These are phyloP conservation scores for Aspergillus coremiiformis DNA, from an alignment of 495 filamentous ascomycete genomes.

Conservation along the genomic window DNA sequence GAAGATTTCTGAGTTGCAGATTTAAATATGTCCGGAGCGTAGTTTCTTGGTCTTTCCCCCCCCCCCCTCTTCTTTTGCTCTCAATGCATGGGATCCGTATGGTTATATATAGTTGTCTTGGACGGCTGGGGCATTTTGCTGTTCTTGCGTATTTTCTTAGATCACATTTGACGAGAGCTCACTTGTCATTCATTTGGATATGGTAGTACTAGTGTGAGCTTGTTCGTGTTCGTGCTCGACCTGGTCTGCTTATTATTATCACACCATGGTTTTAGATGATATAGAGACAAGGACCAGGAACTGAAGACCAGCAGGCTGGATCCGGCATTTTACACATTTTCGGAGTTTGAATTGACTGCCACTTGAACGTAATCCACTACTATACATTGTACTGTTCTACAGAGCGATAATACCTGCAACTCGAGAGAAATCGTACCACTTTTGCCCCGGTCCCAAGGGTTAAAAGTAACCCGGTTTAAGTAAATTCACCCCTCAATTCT, in stretches of 20 bases:
- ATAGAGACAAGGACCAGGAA: background rate
- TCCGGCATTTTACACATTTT: background rate
- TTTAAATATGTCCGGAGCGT: background rate
- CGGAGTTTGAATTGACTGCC: background rate
- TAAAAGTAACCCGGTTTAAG: conserved; percentile 1
- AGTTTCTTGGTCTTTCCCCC: background rate
- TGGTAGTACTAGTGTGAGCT: background rate
- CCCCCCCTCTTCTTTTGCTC: background rate
- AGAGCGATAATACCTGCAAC: no score
- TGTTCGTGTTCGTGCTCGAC: background rate
- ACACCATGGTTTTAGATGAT: background rate
- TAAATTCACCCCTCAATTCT: conserved; percentile 39
- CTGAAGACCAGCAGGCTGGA: background rate
- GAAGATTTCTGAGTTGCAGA: conserved; percentile 4
- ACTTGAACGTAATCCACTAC: no score
- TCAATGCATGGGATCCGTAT: background rate
- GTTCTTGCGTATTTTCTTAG: background rate
- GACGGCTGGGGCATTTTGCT: background rate
- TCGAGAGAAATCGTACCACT: no score
- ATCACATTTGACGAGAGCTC: background rate
- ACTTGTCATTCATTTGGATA: background rate
- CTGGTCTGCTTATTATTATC: background rate
- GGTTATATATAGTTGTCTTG: background rate
- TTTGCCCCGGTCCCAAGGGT: no score
- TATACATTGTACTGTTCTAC: no score